Base-by-base conservation (phyloP, 768 basidiomycete genomes). In the Lactarius deliciosus region DNA sequence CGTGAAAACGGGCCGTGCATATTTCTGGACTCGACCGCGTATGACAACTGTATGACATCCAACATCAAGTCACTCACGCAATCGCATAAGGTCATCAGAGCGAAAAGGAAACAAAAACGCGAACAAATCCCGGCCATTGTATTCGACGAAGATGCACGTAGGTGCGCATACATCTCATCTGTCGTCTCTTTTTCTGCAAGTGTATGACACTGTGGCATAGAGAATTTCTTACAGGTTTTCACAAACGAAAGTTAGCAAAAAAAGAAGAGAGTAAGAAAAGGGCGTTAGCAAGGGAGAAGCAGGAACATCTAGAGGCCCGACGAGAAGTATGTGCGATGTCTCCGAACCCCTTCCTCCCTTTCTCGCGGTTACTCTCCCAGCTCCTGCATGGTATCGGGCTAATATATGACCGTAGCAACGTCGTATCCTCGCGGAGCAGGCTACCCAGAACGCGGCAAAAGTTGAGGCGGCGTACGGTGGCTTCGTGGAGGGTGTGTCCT, bases 171-270 rank as follows among this genome's bases (percentile, higher is more conserved):
- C 36, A 32, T 22, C 47, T 18, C 25, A n/a, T 38, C 53, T 54
- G n/a, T 40, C 32, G 22, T 34, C 20, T 59, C 58, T n/a, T 32
- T 15, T 4, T n/a, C 22, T 56, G 7, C 25, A 38, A 32, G 18
- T 30, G 36, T 32, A 41, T 63, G 28, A 60, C 40, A 36, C 22
- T 22, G 41, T 15, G 30, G 22, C 16, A 40, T 72, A 96, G 94
- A 74, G 90, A 96, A 66, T 97, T 91, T 77, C 79, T 97, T 74
- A 96, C 94, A 20, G 95, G 95, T 32, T 97, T 97, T 75, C 90
- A 91, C 76, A 96, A 96, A 77, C 86, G 95, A 72, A 97, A 96
- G 77, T 77, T 94, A 60, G 89, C 87, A 66, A 92, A 90, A 75
- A 83, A 86, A 69, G 92, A 96, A 71, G 88, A 85, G 58, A 84